Evolutionary conservation across 2,329 filamentous ascomycete genomes (phyloP), one percentile per base, ranked within the genome.

Genomic region (Drechslera avenae): DNA sequence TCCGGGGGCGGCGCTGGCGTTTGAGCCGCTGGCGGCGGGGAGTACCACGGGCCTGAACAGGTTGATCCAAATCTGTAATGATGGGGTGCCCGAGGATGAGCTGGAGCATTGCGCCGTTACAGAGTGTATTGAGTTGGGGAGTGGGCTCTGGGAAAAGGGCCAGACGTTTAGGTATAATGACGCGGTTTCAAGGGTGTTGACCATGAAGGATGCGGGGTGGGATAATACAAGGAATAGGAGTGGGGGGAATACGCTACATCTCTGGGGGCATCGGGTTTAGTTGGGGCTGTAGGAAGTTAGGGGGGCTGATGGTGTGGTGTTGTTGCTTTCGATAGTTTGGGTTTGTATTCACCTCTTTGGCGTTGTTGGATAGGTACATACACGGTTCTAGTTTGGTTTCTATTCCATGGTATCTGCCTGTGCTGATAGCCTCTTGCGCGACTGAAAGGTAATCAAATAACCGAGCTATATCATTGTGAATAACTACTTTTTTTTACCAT

Each of bases 81-180:
- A 64, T 8, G 54, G 58, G 2, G 42, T 49, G n/a, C 21, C 39
- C 0, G 37, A 39, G 0, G 63, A 59, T 4, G 63, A 68, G n/a
- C 62, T 60, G 19, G 57, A 67, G 39, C 67, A 68, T 6, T 64
- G 59, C 36, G 68, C 66, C 0, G 42, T 73, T 9, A 70, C 66
- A 0, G 67, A 73, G 59, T 71, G 68, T 32, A 64, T 70, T 43
- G 69, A 73, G 56, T 45, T 70, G 47, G 68, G 66, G 2, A 68
- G 64, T 52, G 69, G 68, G 4, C 13, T 66, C 46, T 73, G 66
- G 67, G 68, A 67, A 50, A 70, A 72, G 56, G 68, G 71, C 1
- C 63, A 66, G 51, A 71, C 66, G 16, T 72, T 70, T 61, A 62
- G 68, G 46, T 67, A 59, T 42, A 64, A 61, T 2, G 66, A 66